Conservation (phyloP, 192 early-diverging fungal genomes). For the Coemansia sp. region DNA sequence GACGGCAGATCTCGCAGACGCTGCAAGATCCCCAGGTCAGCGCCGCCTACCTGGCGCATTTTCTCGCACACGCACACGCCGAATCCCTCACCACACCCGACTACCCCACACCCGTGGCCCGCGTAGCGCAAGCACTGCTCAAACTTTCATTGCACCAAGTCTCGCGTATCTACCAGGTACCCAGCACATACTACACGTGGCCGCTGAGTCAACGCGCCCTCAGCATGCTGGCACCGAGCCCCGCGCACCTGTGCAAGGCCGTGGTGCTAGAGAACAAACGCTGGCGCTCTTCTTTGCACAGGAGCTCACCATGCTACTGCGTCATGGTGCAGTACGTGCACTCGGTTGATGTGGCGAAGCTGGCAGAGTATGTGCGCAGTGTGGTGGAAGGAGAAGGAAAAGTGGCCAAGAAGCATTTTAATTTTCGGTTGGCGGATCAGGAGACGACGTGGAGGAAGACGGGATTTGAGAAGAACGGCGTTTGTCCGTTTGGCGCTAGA, state of each 20-base stretch:
- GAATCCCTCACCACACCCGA: neutral
- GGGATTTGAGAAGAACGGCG: constrained; percentile 68
- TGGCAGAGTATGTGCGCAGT: constrained; percentile 64
- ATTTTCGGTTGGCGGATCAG: constrained; percentile 69
- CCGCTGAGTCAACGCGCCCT: constrained; percentile 67
- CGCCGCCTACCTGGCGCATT: constrained; percentile 16
- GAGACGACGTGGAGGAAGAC: constrained; percentile 65
- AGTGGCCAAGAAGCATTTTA: constrained; percentile 71
- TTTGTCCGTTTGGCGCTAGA: constrained; percentile 66
- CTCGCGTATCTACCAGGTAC: constrained; percentile 68
- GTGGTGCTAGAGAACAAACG: constrained; percentile 89
- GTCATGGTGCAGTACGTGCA: constrained; percentile 66
- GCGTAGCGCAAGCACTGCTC: constrained; percentile 13
- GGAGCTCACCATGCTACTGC: constrained; percentile 62
- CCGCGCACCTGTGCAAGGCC: constrained; percentile 84
- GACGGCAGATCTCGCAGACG: constrained; percentile 21
- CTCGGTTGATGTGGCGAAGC: constrained; percentile 59
- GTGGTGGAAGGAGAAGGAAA: constrained; percentile 26
- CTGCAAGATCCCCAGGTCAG: constrained; percentile 11
- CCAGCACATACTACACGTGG: constrained; percentile 79
- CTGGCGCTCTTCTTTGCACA: constrained; percentile 44
- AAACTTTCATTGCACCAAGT: constrained; percentile 15
- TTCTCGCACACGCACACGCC: constrained; percentile 1
- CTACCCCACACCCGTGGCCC: constrained; percentile 2
- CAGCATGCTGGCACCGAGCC: constrained; percentile 64